Base-by-base conservation (phyloP, 768 basidiomycete genomes). In the Gyrodon lividus region DNA sequence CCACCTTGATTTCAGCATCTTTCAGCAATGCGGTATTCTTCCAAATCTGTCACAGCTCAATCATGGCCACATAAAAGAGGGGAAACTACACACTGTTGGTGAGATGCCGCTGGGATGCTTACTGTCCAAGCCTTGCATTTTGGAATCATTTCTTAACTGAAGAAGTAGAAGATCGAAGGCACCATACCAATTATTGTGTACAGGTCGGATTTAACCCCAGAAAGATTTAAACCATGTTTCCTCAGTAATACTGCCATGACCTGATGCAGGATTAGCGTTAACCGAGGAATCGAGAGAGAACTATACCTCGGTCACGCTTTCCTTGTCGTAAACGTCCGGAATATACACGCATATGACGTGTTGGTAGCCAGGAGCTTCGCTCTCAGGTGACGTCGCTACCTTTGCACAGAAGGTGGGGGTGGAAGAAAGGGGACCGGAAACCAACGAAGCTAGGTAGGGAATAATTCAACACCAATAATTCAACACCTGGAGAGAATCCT, bases 21-120 rank as follows among this genome's bases (percentile, higher is more conserved):
- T 74, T 72, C 50, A 89, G 59, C 17, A 89, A 64, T 23, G 77
- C 73, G 7, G 74, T 70, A 59, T 80, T 83, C 70, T 84, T 88
- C 86, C 87, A 89, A 26, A 82, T 72, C 87, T 88, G 53, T 5
- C 52, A 39, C 35, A 51, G n/a, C 16, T 24, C 53, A 16, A 45
- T 19, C 50, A 28, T 51, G 17, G 23, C 35, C 8, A 44, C 30
- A n/a, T 42, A 40, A 20, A 37, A 30, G 38, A 3, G 16, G 30
- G 16, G 8, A 22, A 43, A 26, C 2, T 13, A 65, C 76, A 41
- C 51, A 86, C 87, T 54, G 87, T 88, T 20, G 87, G 84, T 35
- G 76, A 79, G 45, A 90, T 76, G 7, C 87, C 84, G 61, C 86
- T 87, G 0, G 82, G 66, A 62, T 89, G 88, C 61, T 90, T 90